A percentile compares a stretch with the other conserved stretches of the same genome.
Conservation (phyloP, 306 rosid genomes). For the Geum urbanum region DNA sequence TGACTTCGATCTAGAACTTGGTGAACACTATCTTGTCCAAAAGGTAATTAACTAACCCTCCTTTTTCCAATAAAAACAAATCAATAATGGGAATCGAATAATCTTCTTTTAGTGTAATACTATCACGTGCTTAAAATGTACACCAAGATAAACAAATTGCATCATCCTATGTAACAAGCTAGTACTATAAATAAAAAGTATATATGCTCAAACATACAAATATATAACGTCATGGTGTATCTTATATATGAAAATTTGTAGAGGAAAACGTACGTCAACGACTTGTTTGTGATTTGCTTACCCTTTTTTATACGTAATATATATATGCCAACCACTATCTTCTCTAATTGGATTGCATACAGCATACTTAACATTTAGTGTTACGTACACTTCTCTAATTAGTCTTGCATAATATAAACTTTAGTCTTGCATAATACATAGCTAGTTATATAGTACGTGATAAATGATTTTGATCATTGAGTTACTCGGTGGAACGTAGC, state of each 20-base stretch:
- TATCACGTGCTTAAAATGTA: not conserved
- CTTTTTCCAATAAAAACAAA: no score
- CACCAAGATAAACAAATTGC: not conserved
- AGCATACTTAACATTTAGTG: no score
- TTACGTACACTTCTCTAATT: no score
- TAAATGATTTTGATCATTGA: no score
- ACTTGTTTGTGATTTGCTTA: not conserved
- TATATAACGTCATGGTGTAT: not conserved
- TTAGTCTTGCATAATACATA: no score
- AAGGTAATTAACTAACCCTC: slow-evolving; percentile 8
- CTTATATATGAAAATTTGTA: not conserved
- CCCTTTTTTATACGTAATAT: not conserved
- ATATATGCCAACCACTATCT: not conserved
- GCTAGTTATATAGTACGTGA: no score
- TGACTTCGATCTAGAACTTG: slow-evolving; percentile 28
- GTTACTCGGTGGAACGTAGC: no score
- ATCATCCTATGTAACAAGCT: not conserved
- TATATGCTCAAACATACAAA: not conserved
- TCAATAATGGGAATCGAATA: no score
- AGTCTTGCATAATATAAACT: no score
- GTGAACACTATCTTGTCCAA: slow-evolving; percentile 29
- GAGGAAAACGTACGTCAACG: not conserved
- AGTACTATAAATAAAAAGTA: not conserved
- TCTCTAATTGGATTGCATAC: not conserved
- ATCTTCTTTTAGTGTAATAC: no score